phyloP scores from a whole-genome alignment of 139 green algal genomes.

The Tetratostichococcus sp. region DNA sequence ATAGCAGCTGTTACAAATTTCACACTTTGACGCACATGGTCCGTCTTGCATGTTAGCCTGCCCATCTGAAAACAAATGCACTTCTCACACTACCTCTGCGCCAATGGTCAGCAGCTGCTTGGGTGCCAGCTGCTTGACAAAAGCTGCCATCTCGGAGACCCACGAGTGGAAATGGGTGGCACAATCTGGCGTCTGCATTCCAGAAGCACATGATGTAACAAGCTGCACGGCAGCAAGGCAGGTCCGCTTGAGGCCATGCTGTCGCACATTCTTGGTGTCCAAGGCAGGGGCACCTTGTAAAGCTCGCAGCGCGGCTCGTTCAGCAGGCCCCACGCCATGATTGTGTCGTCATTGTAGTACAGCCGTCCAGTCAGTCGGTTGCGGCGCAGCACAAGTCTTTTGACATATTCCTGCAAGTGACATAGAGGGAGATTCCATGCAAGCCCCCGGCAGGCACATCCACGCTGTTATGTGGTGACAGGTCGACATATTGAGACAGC shows the following conservation, averaged over 20 bases:
- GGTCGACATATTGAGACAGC: too few species aligned
- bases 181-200: conserved; percentile 19
- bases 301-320: conserved; percentile 50
- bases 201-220: not conserved
- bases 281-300: conserved; percentile 1
- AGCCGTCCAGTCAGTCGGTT: conserved; percentile 43
- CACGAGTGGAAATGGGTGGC: conserved; percentile 22
- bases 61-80: too few species aligned
- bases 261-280: too few species aligned
- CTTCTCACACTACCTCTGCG: conserved; percentile 1
- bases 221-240: too few species aligned
- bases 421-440: too few species aligned
- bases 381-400: conserved; percentile 14
- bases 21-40: too few species aligned
- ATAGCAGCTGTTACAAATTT: too few species aligned
- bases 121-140: conserved; percentile 39
- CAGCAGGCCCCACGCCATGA: conserved; percentile 61
- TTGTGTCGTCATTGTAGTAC: conserved; percentile 73
- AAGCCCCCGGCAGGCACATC: too few species aligned
- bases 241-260: too few species aligned
- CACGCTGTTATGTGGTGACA: too few species aligned
- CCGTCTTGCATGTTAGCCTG: too few species aligned
- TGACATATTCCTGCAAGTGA: conserved; percentile 31
- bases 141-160: conserved; percentile 35
- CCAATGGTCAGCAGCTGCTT: conserved; percentile 59